Percentiles rank a stretch among this genome's conserved stretches.
Conservation (phyloP, 148 eudicot genomes). For the Arbutus unedo region DNA sequence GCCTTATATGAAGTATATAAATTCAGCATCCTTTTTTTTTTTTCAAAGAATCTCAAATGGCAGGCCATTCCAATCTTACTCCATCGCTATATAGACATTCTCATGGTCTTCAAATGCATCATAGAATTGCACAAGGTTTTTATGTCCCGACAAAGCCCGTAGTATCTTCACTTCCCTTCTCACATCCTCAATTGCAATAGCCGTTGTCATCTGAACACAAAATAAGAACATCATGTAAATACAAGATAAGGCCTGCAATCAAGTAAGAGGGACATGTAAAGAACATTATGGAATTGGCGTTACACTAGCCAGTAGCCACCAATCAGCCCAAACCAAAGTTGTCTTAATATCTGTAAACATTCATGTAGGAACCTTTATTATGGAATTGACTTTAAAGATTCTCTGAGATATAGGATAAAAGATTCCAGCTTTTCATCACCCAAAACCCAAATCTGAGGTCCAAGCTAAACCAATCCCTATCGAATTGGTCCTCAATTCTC, state of each 20-base stretch:
- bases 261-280: background rate
- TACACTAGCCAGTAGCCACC: too few relatives aligned
- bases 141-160: conserved; percentile 46
- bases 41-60: background rate
- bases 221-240: background rate
- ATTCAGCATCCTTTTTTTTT: background rate
- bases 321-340: too few relatives aligned
- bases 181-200: conserved; percentile 66
- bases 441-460: too few relatives aligned
- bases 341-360: too few relatives aligned
- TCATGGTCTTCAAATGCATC: conserved; percentile 64
- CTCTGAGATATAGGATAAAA: too few relatives aligned
- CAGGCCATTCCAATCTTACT: conserved; percentile 37
- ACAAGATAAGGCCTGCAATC: background rate
- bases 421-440: too few relatives aligned
- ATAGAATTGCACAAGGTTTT: conserved; percentile 48
- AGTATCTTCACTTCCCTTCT: conserved; percentile 66
- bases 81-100: conserved; percentile 66
- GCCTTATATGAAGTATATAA: background rate
- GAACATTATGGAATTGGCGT: background rate
- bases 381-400: too few relatives aligned
- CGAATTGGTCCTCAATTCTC: too few relatives aligned
- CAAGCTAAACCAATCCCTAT: too few relatives aligned
- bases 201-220: conserved; percentile 55
- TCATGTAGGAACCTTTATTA: too few relatives aligned